Conservation (phyloP, 495 filamentous ascomycete genomes). For the Talaromyces liani region DNA sequence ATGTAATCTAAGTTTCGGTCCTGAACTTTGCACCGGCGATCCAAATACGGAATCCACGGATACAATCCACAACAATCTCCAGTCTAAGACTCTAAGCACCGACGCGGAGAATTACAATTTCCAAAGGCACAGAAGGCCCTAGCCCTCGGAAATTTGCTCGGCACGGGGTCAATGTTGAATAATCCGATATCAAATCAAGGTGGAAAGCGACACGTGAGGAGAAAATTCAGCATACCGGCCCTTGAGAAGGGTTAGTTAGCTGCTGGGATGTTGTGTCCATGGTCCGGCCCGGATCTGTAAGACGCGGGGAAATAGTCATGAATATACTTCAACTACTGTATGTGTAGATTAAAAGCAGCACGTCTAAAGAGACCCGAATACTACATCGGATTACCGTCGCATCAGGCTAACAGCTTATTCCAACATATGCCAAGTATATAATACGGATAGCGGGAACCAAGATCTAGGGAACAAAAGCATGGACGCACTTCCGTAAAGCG, state of each 20-base stretch:
- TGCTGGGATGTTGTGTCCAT: background rate
- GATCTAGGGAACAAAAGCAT: background rate
- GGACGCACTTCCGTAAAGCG: background rate
- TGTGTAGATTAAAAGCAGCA: background rate
- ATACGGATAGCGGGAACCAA: background rate
- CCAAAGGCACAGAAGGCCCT: background rate
- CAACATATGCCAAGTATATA: background rate
- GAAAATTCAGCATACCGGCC: constrained; percentile 1
- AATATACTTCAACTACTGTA: background rate
- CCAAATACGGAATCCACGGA: background rate
- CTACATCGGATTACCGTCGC: background rate
- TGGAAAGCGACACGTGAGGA: background rate
- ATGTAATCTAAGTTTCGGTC: background rate
- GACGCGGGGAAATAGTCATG: background rate
- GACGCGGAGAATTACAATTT: background rate
- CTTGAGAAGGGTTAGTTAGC: background rate
- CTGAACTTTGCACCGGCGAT: background rate
- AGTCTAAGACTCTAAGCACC: background rate
- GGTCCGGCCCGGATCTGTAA: background rate
- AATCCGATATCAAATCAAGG: background rate
- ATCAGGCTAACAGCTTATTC: background rate
- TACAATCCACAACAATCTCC: background rate
- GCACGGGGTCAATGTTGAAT: background rate
- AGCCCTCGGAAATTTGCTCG: background rate
- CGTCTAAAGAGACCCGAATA: background rate